A percentile compares a stretch with the other conserved stretches of the same genome.
These are phyloP conservation scores for Pyricularia sp. DNA, from an alignment of 2,329 filamentous ascomycete species.

Conservation along the genomic window DNA sequence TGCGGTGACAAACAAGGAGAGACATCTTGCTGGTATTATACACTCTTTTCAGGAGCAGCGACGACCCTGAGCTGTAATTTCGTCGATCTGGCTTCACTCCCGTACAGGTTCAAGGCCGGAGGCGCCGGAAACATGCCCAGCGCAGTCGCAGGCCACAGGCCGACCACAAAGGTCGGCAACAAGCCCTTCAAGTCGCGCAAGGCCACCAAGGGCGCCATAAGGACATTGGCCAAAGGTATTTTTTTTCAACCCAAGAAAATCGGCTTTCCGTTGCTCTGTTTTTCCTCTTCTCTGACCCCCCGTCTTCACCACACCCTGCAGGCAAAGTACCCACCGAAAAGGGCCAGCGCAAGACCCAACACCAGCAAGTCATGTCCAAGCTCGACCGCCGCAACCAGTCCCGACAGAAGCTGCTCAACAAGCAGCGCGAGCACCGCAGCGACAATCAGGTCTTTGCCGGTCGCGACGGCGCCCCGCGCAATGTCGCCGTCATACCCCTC, in stretches of 20 bases:
- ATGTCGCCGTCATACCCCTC: conserved; percentile 81
- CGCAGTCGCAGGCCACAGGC: conserved; percentile 68
- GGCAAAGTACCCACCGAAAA: conserved; percentile 71
- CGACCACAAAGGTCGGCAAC: conserved; percentile 79
- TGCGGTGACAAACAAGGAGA: background rate
- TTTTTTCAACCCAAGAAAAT: no score
- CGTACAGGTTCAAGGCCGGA: conserved; percentile 82
- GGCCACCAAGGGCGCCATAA: conserved; percentile 77
- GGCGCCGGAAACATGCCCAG: conserved; percentile 60
- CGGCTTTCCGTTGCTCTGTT: no score
- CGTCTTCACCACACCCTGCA: conserved; percentile 22
- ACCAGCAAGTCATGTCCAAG: conserved; percentile 97
- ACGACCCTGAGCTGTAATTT: background rate
- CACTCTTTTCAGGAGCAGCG: background rate
- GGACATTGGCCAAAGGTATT: conserved; percentile 75
- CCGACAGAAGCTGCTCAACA: conserved; percentile 77
- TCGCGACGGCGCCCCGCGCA: conserved; percentile 74
- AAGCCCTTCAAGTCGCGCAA: conserved; percentile 92
- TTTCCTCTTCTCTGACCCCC: background rate
- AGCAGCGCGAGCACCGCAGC: conserved; percentile 74
- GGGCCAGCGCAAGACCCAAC: conserved; percentile 64
- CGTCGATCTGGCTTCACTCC: conserved; percentile 57
- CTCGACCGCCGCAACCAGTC: conserved; percentile 91
- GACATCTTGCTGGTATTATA: background rate
- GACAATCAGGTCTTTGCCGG: conserved; percentile 78